Conservation (phyloP, 2,329 filamentous ascomycete genomes). For the Calonectria ilicicola region DNA sequence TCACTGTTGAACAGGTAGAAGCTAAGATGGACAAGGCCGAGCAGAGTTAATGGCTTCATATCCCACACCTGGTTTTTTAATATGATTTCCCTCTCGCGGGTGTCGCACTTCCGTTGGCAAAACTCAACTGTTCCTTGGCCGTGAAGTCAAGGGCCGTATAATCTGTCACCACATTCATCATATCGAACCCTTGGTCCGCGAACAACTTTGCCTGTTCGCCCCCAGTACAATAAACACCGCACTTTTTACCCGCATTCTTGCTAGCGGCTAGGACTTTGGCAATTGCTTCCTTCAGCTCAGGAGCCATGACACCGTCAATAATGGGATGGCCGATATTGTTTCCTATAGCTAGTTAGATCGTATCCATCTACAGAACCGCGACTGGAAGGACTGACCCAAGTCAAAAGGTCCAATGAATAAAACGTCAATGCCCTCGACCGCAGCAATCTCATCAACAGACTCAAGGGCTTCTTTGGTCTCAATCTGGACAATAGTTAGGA, state of each 20-base stretch:
- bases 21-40: conserved; percentile 75
- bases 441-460: conserved; percentile 71
- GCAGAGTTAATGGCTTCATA: conserved; percentile 27
- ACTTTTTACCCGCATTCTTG: conserved; percentile 73
- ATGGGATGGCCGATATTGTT: conserved; percentile 74
- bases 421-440: conserved; percentile 70
- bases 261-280: conserved; percentile 68
- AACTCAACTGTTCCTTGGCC: conserved; percentile 59
- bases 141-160: conserved; percentile 60
- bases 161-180: conserved; percentile 71
- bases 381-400: conserved; percentile 55
- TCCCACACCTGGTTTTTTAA: conserved; percentile 38
- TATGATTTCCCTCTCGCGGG: conserved; percentile 56
- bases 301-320: conserved; percentile 68
- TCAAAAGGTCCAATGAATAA: conserved; percentile 77
- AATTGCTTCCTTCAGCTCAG: conserved; percentile 70
- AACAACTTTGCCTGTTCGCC: conserved; percentile 68
- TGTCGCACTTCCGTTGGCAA: conserved; percentile 56
- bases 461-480: conserved; percentile 74
- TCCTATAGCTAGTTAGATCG: conserved; percentile 45
- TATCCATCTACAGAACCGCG: too few relatives aligned
- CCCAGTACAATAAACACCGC: conserved; percentile 68
- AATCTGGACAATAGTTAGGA: conserved; percentile 76
- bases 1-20: conserved; percentile 74
- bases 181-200: conserved; percentile 69